Evolutionary conservation across 805 yeast species (phyloP).

Genomic region (Tetrapisispora phaffii): DNA sequence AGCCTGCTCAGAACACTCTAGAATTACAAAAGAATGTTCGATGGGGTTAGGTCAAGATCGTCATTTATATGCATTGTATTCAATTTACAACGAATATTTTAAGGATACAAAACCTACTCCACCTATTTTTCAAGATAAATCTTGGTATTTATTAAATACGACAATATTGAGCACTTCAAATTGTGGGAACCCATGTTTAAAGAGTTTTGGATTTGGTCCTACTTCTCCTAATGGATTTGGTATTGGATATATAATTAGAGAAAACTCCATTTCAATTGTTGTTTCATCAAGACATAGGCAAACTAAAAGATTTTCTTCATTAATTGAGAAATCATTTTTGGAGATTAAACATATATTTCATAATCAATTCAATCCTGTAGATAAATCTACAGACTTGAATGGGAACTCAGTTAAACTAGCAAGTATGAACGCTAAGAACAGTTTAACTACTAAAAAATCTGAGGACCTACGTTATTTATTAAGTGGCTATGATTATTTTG

Average conservation of each 20-base stretch:
- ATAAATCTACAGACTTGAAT: background rate
- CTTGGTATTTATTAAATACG: slow-evolving; percentile 80
- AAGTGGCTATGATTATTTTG: slow-evolving; percentile 86
- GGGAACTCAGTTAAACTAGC: background rate
- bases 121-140: slow-evolving; percentile 67
- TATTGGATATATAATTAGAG: slow-evolving; percentile 81
- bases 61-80: slow-evolving; percentile 76
- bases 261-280: slow-evolving; percentile 67
- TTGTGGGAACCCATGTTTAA: slow-evolving; percentile 86
- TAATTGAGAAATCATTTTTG: slow-evolving; percentile 53
- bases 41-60: slow-evolving; percentile 86
- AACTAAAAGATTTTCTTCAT: slow-evolving; percentile 61
- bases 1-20: slow-evolving; percentile 65
- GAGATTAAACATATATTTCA: slow-evolving; percentile 46
- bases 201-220: slow-evolving; percentile 86
- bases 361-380: background rate
- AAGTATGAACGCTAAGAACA: background rate
- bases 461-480: slow-evolving; percentile 36
- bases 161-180: slow-evolving; percentile 75
- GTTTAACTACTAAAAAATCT: slow-evolving; percentile 17
- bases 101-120: slow-evolving; percentile 41
- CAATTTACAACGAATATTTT: slow-evolving; percentile 58
- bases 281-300: slow-evolving; percentile 84
- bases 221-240: slow-evolving; percentile 86
- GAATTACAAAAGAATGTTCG: slow-evolving; percentile 58